phyloP scores from a whole-genome alignment of 2,329 filamentous ascomycete genomes.

The Emergomyces africanus region DNA sequence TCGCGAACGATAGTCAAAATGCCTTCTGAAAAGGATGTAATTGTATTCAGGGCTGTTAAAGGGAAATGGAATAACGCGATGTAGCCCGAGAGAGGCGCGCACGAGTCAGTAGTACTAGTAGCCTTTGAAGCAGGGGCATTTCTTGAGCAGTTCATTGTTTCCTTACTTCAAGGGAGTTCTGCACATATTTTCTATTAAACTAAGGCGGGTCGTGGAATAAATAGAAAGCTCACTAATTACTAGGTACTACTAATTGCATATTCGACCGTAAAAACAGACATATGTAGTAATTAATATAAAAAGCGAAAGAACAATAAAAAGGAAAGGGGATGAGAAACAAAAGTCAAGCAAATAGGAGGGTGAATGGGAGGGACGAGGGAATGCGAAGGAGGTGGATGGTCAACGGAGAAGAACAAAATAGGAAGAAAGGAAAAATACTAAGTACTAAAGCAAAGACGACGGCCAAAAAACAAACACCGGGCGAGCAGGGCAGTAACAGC shows the following conservation, averaged over 20 bases:
- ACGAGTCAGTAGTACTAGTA: background rate
- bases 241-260: background rate
- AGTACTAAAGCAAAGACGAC: constrained; percentile 15
- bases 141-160: background rate
- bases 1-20: too few species aligned
- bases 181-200: background rate
- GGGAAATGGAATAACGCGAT: too few species aligned
- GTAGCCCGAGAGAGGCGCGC: too few species aligned
- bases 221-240: constrained; percentile 1
- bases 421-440: constrained; percentile 8
- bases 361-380: background rate
- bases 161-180: background rate
- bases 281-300: background rate
- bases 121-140: background rate
- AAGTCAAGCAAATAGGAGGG: background rate
- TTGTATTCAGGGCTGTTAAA: too few species aligned
- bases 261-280: background rate
- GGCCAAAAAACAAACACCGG: constrained; percentile 17
- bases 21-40: too few species aligned
- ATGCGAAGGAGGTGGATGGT: background rate
- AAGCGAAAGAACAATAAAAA: background rate
- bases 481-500: constrained; percentile 18
- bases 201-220: background rate
- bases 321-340: background rate
- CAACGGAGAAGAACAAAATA: background rate